phyloP scores from a whole-genome alignment of 2,329 filamentous ascomycete genomes.

The Colletotrichum tofieldiae region DNA sequence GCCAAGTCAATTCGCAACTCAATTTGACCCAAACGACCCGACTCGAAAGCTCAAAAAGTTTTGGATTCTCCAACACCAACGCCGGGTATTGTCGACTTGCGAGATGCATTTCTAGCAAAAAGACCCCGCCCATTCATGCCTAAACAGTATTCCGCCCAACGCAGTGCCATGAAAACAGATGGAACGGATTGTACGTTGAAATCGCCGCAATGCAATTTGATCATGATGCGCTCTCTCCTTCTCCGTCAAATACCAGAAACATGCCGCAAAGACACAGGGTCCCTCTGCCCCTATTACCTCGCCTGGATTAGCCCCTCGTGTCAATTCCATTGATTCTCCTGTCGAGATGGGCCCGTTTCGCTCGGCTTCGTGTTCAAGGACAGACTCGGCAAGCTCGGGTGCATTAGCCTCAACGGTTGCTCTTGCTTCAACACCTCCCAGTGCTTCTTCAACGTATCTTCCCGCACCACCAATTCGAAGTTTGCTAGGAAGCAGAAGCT shows the following conservation, averaged over 20 bases:
- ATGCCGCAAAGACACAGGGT: not conserved
- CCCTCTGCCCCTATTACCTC: slow-evolving; percentile 1
- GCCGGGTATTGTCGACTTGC: slow-evolving; percentile 37
- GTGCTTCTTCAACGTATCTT: slow-evolving; percentile 52
- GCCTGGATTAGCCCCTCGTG: not conserved
- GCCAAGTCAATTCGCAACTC: not conserved
- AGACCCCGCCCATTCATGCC: slow-evolving; percentile 15
- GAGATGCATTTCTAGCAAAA: slow-evolving; percentile 23
- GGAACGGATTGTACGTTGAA: not conserved
- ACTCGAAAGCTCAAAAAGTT: not conserved
- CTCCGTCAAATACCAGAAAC: not conserved
- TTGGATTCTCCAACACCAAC: slow-evolving; percentile 18
- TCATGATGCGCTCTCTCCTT: slow-evolving; percentile 26
- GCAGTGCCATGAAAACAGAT: not conserved
- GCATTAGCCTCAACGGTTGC: slow-evolving; percentile 31
- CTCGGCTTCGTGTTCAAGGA: slow-evolving; percentile 45
- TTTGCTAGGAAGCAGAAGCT: slow-evolving; percentile 90
- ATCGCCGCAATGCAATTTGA: slow-evolving; percentile 33
- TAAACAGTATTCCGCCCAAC: slow-evolving; percentile 9
- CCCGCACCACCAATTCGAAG: slow-evolving; percentile 79
- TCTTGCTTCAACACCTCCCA: slow-evolving; percentile 53
- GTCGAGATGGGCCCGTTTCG: not conserved
- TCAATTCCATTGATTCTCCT: slow-evolving; percentile 32
- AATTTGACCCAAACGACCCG: not conserved
- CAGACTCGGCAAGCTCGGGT: slow-evolving; percentile 48